Evolutionary conservation across 208 protist genomes (phyloP).

Genomic region (Angomonas desouzai): DNA sequence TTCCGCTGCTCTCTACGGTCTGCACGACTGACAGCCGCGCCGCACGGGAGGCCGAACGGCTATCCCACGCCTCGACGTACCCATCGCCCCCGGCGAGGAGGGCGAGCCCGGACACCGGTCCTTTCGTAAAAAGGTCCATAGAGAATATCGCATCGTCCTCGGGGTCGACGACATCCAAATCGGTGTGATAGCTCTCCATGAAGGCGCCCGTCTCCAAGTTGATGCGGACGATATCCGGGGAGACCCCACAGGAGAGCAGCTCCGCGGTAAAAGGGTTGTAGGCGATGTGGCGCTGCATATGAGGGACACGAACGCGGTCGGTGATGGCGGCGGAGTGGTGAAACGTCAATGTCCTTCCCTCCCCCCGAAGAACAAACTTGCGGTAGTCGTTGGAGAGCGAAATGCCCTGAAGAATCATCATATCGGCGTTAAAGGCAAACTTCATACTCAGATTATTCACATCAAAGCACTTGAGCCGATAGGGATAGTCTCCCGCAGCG

Average conservation of each 20-base stretch:
- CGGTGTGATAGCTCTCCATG: slow-evolving; percentile 76
- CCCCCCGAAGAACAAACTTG: slow-evolving; percentile 82
- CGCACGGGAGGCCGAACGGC: slow-evolving; percentile 38
- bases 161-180: slow-evolving; percentile 24
- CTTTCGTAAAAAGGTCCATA: slow-evolving; percentile 62
- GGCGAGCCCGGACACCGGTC: slow-evolving; percentile 58
- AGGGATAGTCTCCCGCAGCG: slow-evolving; percentile 83
- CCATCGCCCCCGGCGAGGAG: slow-evolving; percentile 72
- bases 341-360: slow-evolving; percentile 77
- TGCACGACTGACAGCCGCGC: slow-evolving; percentile 48
- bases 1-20: not conserved
- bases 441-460: slow-evolving; percentile 91
- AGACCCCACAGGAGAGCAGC: slow-evolving; percentile 73
- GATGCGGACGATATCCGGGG: slow-evolving; percentile 74
- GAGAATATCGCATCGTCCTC: slow-evolving; percentile 36
- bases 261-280: slow-evolving; percentile 73
- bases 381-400: slow-evolving; percentile 85
- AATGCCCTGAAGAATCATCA: slow-evolving; percentile 74
- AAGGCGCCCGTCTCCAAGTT: slow-evolving; percentile 83
- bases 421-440: slow-evolving; percentile 89
- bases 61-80: slow-evolving; percentile 79
- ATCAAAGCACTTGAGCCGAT: slow-evolving; percentile 87
- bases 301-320: slow-evolving; percentile 76
- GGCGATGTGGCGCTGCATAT: slow-evolving; percentile 72
- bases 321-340: slow-evolving; percentile 81